Evolutionary conservation across 2,329 filamentous ascomycete species (phyloP).

Genomic region (Paramyrothecium sp.): DNA sequence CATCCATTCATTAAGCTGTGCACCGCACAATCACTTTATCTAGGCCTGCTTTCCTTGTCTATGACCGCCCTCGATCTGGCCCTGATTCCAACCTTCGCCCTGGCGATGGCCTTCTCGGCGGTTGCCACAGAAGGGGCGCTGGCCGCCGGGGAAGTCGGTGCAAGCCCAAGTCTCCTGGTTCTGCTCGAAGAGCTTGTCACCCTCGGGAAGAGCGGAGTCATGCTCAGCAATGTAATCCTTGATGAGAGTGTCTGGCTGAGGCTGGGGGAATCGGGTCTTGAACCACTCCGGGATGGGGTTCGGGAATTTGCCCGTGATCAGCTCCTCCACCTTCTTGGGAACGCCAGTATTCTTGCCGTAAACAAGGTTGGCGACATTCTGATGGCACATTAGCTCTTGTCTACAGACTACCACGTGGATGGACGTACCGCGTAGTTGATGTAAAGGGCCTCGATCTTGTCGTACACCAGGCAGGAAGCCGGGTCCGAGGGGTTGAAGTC

Average conservation of each 20-base stretch:
- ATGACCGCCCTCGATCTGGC: too few relatives aligned
- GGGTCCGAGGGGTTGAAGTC: slow-evolving; percentile 2
- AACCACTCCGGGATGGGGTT: not conserved
- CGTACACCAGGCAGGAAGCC: slow-evolving; percentile 2
- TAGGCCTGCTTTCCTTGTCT: too few relatives aligned
- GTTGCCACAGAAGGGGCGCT: not conserved
- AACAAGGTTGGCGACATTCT: slow-evolving; percentile 5
- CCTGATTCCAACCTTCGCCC: not conserved
- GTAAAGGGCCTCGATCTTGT: slow-evolving; percentile 6
- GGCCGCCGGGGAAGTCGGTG: not conserved
- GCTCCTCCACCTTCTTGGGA: not conserved
- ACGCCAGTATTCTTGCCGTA: slow-evolving; percentile 2
- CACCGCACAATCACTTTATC: too few relatives aligned
- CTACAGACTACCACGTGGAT: not conserved
- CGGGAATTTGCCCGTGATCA: slow-evolving; percentile 5
- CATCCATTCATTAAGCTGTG: too few relatives aligned
- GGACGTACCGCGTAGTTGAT: slow-evolving; percentile 3
- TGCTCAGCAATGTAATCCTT: slow-evolving; percentile 2
- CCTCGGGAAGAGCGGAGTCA: not conserved
- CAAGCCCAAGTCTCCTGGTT: slow-evolving; percentile 1
- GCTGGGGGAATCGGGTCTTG: not conserved
- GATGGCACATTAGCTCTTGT: not conserved
- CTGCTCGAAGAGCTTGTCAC: not conserved
- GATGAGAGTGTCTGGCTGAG: not conserved
- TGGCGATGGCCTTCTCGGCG: not conserved